Base-by-base conservation (phyloP, 495 filamentous ascomycete species). In the Parathielavia appendiculata region DNA sequence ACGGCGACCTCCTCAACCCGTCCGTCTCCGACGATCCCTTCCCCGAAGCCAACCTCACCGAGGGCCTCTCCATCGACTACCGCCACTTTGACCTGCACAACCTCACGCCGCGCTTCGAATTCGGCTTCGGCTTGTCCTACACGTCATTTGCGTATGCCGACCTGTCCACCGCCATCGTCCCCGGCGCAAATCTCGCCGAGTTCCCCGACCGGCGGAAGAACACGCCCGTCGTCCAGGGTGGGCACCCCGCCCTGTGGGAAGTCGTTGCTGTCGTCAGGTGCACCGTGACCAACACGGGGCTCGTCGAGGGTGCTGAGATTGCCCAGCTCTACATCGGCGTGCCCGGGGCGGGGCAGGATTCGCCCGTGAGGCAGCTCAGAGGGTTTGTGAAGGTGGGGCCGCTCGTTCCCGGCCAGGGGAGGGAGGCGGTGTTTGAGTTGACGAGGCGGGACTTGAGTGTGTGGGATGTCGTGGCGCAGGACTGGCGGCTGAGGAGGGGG, bases 31-130 rank as follows among this genome's bases (percentile, higher is more conserved):
- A 53, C 17, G 66, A 83, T 34, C 71, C 75, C 64, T 75, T 79
- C 65, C 79, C 56, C 66, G 87, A 73, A 2, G 30, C 57, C 9
- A 53, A 63, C 36, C 91, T 91, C 66, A 75, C 69, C 6, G 88
- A 91, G 58, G 87, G 88, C 44, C 73, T 85, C n/a, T 85, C 85
- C 68, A 86, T 92, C 58, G 89, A 93, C 69, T 93, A 93, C 73
- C 84, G 90, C 46, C 69, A 75, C 55, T 89, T 92, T 51, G 90
- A 93, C 75, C 80, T 79, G 60, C 69, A 75, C 41, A 73, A 76
- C 20, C 79, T 85, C 54, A 74, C 76, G n/a, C 87, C 88, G 1
- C 78, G 85, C 39, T 93, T 83, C 64, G 87, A 90, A 69, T 93
- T 93, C 58, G 89, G 89, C 7, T 89, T 81, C 63, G 89, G 89